Evolutionary conservation across 108 stramenopile species (phyloP).

Genomic region (Cyclotella kingstonii): DNA sequence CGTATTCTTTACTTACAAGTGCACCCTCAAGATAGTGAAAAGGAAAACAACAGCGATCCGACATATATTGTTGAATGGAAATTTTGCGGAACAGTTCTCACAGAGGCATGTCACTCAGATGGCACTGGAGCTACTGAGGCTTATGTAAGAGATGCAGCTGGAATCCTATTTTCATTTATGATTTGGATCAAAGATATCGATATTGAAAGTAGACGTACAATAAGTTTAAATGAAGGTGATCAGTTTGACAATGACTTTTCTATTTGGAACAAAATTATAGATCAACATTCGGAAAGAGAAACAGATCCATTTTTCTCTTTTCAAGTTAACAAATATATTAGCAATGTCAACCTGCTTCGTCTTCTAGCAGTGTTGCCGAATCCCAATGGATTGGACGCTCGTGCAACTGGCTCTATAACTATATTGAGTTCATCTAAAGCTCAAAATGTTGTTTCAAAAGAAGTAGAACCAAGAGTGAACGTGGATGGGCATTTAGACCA

Average conservation of each 20-base stretch:
- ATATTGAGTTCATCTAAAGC: conserved; percentile 5
- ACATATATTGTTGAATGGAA: conserved; percentile 35
- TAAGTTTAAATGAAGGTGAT: conserved; percentile 3
- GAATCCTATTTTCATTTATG: conserved; percentile 40
- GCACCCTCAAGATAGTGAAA: conserved; percentile 6
- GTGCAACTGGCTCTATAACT: conserved; percentile 32
- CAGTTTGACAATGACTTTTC: not conserved
- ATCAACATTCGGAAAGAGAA: not conserved
- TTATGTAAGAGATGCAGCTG: conserved; percentile 35
- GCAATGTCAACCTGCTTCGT: conserved; percentile 28
- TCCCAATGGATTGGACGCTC: conserved; percentile 40
- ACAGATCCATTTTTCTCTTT: conserved; percentile 29
- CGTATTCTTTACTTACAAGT: conserved; percentile 27
- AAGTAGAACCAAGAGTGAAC: conserved; percentile 19
- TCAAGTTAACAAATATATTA: conserved; percentile 33
- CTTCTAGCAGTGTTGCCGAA: conserved; percentile 32
- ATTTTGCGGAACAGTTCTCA: conserved; percentile 38
- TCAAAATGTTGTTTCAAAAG: not conserved
- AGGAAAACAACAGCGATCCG: conserved; percentile 4
- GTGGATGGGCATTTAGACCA: conserved; percentile 37
- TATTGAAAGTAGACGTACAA: conserved; percentile 26
- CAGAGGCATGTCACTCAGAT: conserved; percentile 32
- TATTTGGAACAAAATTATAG: not conserved
- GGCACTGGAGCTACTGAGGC: conserved; percentile 11
- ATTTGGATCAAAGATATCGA: conserved; percentile 23